These are phyloP conservation scores for Anacardium occidentale DNA, from an alignment of 345 rosid genomes.

Conservation along the genomic window DNA sequence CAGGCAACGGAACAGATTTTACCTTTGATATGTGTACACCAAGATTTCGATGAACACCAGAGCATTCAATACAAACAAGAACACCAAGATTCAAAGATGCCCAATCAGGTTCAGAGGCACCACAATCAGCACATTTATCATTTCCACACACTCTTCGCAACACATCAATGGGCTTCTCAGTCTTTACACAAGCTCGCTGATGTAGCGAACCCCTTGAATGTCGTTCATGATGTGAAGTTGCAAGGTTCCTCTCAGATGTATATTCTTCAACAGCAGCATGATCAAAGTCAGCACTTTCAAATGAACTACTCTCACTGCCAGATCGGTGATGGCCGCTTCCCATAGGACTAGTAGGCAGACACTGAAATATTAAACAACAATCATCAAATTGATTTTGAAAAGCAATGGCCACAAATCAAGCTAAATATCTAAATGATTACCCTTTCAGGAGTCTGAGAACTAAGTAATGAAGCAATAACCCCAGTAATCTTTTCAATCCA, in stretches of 20 bases:
- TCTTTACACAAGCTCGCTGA: constrained; percentile 55
- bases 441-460: constrained; percentile 93
- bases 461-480: constrained; percentile 95
- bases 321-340: constrained; percentile 95
- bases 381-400: constrained; percentile 19
- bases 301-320: constrained; percentile 97
- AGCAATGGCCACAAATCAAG: constrained; percentile 6
- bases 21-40: constrained; percentile 99
- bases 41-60: constrained; percentile 99
- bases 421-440: constrained; percentile 37
- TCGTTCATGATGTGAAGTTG: constrained; percentile 57
- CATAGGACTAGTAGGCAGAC: constrained; percentile 71
- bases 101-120: constrained; percentile 99
- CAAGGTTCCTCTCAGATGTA: constrained; percentile 64
- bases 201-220: constrained; percentile 63
- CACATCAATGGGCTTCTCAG: constrained; percentile 89
- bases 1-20: constrained; percentile 19
- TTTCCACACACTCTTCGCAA: constrained; percentile 80
- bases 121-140: constrained; percentile 98
- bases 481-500: constrained; percentile 99
- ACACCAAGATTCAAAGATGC: constrained; percentile 94
- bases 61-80: constrained; percentile 98
- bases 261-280: constrained; percentile 73
- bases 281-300: constrained; percentile 91
- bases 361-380: constrained; percentile 47